Evolutionary conservation across 1,284 basidiomycete genomes (phyloP).

Genomic region (Acaromyces ingoldii): DNA sequence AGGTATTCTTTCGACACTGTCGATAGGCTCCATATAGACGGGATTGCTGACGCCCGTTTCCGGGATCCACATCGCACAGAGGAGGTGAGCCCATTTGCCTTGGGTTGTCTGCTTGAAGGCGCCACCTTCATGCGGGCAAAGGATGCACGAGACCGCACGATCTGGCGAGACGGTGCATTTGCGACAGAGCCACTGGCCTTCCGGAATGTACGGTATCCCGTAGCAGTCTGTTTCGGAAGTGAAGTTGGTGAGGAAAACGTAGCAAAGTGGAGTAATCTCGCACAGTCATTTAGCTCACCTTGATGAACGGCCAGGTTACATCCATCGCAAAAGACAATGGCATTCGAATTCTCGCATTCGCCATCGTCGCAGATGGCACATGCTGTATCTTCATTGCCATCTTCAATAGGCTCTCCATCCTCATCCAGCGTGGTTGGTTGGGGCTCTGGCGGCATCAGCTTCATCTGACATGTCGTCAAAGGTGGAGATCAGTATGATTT

Average conservation of each 20-base stretch:
- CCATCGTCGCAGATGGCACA: constrained; percentile 97
- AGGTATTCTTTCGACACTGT: constrained; percentile 78
- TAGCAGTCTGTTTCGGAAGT: constrained; percentile 72
- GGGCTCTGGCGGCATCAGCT: constrained; percentile 30
- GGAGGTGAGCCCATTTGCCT: constrained; percentile 90
- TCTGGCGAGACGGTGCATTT: constrained; percentile 98
- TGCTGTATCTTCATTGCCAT: constrained; percentile 57
- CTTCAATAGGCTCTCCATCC: constrained; percentile 25
- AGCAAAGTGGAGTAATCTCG: background rate
- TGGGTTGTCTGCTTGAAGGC: constrained; percentile 96
- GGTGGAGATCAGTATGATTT: background rate
- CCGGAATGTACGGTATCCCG: constrained; percentile 97
- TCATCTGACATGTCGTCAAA: constrained; percentile 20
- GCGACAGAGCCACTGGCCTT: constrained; percentile 97
- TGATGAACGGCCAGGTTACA: constrained; percentile 99
- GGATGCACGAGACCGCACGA: constrained; percentile 82
- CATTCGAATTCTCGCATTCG: constrained; percentile 97
- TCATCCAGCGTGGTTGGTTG: constrained; percentile 13
- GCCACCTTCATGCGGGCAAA: constrained; percentile 94
- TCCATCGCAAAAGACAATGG: constrained; percentile 98
- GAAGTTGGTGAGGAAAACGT: background rate
- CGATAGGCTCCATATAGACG: constrained; percentile 97
- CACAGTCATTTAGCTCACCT: constrained; percentile 58
- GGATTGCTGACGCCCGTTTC: constrained; percentile 91
- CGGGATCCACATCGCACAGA: constrained; percentile 97